Conservation (phyloP, 2,329 filamentous ascomycete genomes). For the Colletotrichum abscissum region DNA sequence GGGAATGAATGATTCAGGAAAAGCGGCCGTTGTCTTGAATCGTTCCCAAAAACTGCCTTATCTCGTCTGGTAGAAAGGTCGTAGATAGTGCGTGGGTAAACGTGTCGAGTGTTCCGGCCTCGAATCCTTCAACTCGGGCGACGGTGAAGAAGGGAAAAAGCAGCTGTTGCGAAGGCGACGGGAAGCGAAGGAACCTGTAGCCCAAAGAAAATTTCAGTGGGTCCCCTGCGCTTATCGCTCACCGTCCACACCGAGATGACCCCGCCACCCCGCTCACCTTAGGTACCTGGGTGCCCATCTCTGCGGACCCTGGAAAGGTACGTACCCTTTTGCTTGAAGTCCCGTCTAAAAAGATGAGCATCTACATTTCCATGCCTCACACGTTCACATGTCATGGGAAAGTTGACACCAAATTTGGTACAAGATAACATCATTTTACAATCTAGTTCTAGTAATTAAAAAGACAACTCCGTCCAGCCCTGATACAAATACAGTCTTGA, state of each 20-base stretch:
- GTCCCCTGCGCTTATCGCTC: neutral
- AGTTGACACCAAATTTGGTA: neutral
- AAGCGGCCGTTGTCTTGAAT: too few species aligned
- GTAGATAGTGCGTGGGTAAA: neutral
- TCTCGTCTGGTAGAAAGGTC: too few species aligned
- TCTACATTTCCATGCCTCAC: neutral
- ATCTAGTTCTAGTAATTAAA: neutral
- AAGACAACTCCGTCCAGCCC: neutral
- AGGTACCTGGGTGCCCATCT: too few species aligned
- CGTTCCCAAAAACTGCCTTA: too few species aligned
- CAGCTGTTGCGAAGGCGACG: neutral
- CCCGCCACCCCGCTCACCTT: constrained; percentile 36
- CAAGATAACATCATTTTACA: neutral
- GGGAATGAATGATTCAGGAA: too few species aligned
- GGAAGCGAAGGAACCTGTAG: neutral
- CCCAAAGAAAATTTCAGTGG: constrained; percentile 16
- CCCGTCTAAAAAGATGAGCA: neutral
- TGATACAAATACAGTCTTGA: neutral
- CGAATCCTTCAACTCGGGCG: constrained; percentile 3
- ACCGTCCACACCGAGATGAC: constrained; percentile 25
- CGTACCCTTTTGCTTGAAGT: neutral
- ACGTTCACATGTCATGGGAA: neutral
- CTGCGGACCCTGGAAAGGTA: constrained; percentile 18
- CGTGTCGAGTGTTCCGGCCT: neutral
- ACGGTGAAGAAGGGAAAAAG: neutral